Evolutionary conservation across 257 asterid genomes (phyloP).

Genomic region (Solanum chiquidenum): DNA sequence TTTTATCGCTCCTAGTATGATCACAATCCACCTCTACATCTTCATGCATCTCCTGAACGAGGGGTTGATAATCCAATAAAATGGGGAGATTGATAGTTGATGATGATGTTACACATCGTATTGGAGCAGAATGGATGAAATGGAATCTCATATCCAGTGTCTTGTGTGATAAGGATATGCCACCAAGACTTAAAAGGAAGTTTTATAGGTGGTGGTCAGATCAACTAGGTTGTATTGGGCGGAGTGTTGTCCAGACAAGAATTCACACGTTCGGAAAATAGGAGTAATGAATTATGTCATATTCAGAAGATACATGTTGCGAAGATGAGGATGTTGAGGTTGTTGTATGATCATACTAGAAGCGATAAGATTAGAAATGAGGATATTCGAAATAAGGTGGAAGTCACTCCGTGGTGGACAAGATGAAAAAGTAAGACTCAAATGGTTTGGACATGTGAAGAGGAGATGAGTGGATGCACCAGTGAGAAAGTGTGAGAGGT

Average conservation of each 20-base stretch:
- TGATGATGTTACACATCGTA: not conserved
- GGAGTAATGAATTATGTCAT: not conserved
- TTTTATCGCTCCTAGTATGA: not conserved
- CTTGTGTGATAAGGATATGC: not conserved
- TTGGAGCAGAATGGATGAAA: not conserved
- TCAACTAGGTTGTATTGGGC: not conserved
- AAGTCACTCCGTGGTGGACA: not conserved
- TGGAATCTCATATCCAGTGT: not conserved
- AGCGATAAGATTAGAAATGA: not conserved
- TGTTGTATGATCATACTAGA: not conserved
- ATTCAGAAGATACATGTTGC: not conserved
- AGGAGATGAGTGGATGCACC: not conserved
- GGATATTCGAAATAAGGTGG: not conserved
- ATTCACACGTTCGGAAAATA: not conserved
- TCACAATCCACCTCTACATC: not conserved
- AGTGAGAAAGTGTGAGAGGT: not conserved
- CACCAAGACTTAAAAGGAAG: not conserved
- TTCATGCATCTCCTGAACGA: not conserved
- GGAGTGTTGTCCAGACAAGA: not conserved
- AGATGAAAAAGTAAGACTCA: not conserved
- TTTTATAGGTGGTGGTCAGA: not conserved
- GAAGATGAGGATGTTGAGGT: not conserved
- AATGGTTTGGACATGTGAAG: not conserved
- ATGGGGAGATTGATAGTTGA: not conserved
- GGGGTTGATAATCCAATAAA: not conserved